A percentile compares a stretch with the other conserved stretches of the same genome.
Evolutionary conservation across 2,329 filamentous ascomycete genomes (phyloP).

Genomic region (Neofusicoccum sp.): DNA sequence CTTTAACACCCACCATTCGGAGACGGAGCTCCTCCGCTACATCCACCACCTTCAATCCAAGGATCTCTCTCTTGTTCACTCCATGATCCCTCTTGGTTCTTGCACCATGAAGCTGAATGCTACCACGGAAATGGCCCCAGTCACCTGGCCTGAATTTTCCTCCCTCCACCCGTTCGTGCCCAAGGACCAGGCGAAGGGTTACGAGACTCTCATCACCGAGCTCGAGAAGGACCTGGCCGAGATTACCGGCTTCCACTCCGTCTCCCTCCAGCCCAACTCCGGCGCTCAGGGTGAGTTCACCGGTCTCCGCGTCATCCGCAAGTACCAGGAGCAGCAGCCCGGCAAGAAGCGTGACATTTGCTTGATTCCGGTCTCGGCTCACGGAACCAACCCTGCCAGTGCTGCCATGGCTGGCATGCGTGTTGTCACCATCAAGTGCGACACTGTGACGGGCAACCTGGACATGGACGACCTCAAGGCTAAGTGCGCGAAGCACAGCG

Average conservation of each 20-base stretch:
- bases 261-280: constrained; percentile 91
- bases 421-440: constrained; percentile 89
- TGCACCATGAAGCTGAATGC: constrained; percentile 99
- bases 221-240: constrained; percentile 73
- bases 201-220: constrained; percentile 66
- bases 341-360: constrained; percentile 81
- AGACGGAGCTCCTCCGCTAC: constrained; percentile 91
- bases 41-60: constrained; percentile 92
- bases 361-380: constrained; percentile 89
- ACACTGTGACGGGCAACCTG: constrained; percentile 81
- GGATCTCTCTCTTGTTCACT: constrained; percentile 89
- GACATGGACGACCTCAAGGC: constrained; percentile 80
- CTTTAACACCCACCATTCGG: constrained; percentile 92
- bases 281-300: constrained; percentile 95
- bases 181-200: constrained; percentile 62
- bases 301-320: constrained; percentile 82
- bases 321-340: constrained; percentile 69
- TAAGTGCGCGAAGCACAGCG: constrained; percentile 85
- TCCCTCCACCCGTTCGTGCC: constrained; percentile 81
- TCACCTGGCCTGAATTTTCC: constrained; percentile 73
- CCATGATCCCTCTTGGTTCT: constrained; percentile 95
- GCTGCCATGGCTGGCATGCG: constrained; percentile 96
- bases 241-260: constrained; percentile 87
- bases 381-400: constrained; percentile 93
- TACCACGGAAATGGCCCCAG: constrained; percentile 86